These are phyloP conservation scores for Erythrophleum ivorense DNA, from an alignment of 331 rosid species.

Conservation along the genomic window DNA sequence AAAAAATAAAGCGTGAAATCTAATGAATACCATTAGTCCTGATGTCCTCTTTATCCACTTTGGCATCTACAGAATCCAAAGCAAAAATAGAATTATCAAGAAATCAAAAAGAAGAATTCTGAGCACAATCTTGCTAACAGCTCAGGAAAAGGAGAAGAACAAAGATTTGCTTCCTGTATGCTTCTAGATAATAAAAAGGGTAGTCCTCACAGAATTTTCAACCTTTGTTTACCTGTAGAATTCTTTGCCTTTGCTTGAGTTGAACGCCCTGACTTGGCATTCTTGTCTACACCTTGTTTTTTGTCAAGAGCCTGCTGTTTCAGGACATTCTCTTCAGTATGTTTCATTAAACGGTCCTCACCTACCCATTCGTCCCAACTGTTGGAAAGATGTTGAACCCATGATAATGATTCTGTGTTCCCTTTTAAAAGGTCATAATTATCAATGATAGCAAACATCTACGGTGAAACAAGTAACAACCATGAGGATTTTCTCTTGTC, in stretches of 20 bases:
- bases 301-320: slow-evolving; percentile 75
- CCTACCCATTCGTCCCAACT: slow-evolving; percentile 92
- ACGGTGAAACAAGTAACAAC: slow-evolving; percentile 20
- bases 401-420: slow-evolving; percentile 62
- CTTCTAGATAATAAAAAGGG: background rate
- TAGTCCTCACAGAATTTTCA: background rate
- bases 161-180: background rate
- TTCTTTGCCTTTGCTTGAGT: slow-evolving; percentile 62
- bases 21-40: slow-evolving; percentile 59
- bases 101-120: background rate
- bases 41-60: slow-evolving; percentile 67
- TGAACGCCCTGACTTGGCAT: slow-evolving; percentile 66
- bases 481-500: slow-evolving; percentile 22
- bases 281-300: slow-evolving; percentile 70
- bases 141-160: background rate
- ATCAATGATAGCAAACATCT: slow-evolving; percentile 47
- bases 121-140: slow-evolving; percentile 11
- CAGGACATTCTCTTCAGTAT: slow-evolving; percentile 65
- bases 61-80: slow-evolving; percentile 53
- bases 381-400: slow-evolving; percentile 74
- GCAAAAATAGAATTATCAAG: slow-evolving; percentile 19
- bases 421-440: slow-evolving; percentile 58
- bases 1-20: slow-evolving; percentile 26
- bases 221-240: slow-evolving; percentile 49
- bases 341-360: slow-evolving; percentile 69